Percentiles rank a stretch among this genome's conserved stretches.
Conservation (phyloP, 768 basidiomycete species). For the Lactarius trivialis region DNA sequence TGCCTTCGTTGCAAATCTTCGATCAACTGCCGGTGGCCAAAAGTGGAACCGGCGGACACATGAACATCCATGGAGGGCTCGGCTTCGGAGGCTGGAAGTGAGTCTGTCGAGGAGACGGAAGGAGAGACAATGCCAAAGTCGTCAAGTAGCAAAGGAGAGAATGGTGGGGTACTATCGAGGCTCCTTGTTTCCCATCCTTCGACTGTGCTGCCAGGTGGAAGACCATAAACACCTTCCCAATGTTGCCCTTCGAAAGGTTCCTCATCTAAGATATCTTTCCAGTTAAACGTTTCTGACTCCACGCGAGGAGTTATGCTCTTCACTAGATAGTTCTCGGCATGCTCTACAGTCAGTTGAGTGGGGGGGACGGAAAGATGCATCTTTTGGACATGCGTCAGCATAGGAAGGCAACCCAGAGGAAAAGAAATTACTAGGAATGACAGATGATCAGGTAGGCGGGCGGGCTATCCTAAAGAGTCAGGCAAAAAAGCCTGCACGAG, state of each 20-base stretch:
- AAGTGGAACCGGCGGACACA: conserved; percentile 8
- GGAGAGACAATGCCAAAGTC: conserved; percentile 13
- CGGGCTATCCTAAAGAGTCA: conserved; percentile 8
- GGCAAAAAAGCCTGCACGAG: background rate
- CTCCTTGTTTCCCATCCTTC: conserved; percentile 41
- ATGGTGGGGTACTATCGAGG: conserved; percentile 56
- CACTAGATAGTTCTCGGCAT: conserved; percentile 51
- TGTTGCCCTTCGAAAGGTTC: conserved; percentile 84
- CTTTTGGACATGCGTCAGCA: conserved; percentile 31
- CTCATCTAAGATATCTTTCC: conserved; percentile 73
- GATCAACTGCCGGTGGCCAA: conserved; percentile 46
- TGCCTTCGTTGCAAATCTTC: conserved; percentile 58
- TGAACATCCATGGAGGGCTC: conserved; percentile 1
- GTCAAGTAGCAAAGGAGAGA: conserved; percentile 48
- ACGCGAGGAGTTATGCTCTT: conserved; percentile 38
- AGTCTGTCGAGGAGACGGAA: conserved; percentile 23
- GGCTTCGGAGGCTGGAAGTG: conserved; percentile 5
- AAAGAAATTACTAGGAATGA: conserved; percentile 54
- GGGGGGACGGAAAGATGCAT: conserved; percentile 52
- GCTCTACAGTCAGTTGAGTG: conserved; percentile 39
- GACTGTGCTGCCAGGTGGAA: conserved; percentile 41
- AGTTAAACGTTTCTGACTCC: conserved; percentile 45
- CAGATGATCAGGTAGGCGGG: conserved; percentile 50
- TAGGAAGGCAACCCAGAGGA: background rate
- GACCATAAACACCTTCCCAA: conserved; percentile 69